Base-by-base conservation (phyloP, 306 rosid species). In the Phaseolus lunatus region DNA sequence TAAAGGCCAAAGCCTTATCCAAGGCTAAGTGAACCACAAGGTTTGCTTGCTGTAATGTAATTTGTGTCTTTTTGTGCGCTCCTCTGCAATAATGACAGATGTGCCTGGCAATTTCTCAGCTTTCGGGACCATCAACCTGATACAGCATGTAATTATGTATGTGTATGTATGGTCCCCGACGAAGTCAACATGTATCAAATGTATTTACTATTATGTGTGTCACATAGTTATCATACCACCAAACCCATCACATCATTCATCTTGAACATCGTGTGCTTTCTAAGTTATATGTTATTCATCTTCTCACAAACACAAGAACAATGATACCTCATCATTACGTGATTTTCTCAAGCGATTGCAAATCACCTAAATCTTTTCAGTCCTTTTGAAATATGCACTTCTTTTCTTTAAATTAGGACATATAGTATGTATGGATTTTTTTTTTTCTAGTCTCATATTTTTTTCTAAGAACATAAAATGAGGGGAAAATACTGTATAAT, bases 161-260 rank as follows among this genome's bases (percentile, higher is more conserved):
- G 13, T 7, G 39, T 39, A 81, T 22, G 31, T 48, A 67, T 84
- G 96, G 97, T 94, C 96, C 94, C 94, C 94, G 14, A 23, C 71
- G 80, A 78, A 24, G 23, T 67, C 80, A 82, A 47, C 81, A 61
- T 83, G 81, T 18, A 77, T 75, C 86, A 80, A 82, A 84, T 78
- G 74, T 67, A 79, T 84, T 57, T 52, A 48, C 76, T 41, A 52
- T 44, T 67, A 29, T 26, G 24, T 67, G 27, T 83, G 91, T 80
- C 84, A 76, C 81, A 73, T 88, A 81, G 52, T 76, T 85, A 67
- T 92, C 90, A 76, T 52, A 70, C 86, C 91, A 88, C 88, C 90
- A 80, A 85, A 69, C 85, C 67, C 67, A 81, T 89, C 90, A 84
- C 88, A 73, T 90, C 84, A 64, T 69, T 66, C 76, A 56, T 77